Percentiles rank a stretch among this genome's conserved stretches.
phyloP scores from a whole-genome alignment of 169 alveolate genomes.

The Cryptosporidium muris region DNA sequence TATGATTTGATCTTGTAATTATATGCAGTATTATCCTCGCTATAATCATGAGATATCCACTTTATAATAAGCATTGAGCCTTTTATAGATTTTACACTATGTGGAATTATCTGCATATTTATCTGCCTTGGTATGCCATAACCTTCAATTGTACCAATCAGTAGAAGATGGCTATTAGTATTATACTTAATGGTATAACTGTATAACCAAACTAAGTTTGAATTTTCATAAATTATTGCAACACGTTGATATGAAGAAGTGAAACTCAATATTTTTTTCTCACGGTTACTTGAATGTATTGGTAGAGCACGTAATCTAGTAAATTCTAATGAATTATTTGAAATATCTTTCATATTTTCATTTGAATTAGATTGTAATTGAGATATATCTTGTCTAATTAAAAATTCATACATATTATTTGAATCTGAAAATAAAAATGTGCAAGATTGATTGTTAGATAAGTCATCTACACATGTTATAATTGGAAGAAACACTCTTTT shows the following conservation, averaged over 20 bases:
- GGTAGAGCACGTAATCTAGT: conserved; percentile 46
- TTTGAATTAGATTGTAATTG: not conserved
- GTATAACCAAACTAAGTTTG: conserved; percentile 60
- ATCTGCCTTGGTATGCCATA: conserved; percentile 51
- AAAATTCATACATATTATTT: conserved; percentile 30
- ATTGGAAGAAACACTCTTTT: conserved; percentile 46
- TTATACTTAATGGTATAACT: conserved; percentile 20
- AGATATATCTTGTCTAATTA: conserved; percentile 12
- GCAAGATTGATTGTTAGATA: conserved; percentile 2
- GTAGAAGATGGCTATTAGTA: conserved; percentile 29
- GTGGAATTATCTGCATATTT: conserved; percentile 43
- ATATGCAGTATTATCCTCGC: not conserved
- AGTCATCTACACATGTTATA: conserved; percentile 31
- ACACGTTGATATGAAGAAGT: conserved; percentile 46
- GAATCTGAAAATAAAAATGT: conserved; percentile 46
- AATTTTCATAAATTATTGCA: conserved; percentile 32
- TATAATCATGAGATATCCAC: conserved; percentile 1
- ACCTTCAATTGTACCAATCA: conserved; percentile 59
- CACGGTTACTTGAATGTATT: conserved; percentile 62
- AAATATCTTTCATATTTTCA: too few species aligned
- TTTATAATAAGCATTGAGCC: conserved; percentile 51
- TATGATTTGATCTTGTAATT: conserved; percentile 25
- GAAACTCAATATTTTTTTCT: conserved; percentile 46
- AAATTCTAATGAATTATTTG: not conserved
- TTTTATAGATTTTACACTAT: conserved; percentile 15